These are phyloP conservation scores for maize (Zea mays) DNA, from an alignment of 176 grass and related monocot genomes.

Conservation along the genomic window Zm-B73-REFERENCE-NAM-5.0 NC_050100.1:209155501-209156000, in stretches of 20 bases:
- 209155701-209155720: slow-evolving; percentile 61
- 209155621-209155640: slow-evolving; percentile 53
- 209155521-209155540: background rate
- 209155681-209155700: slow-evolving; percentile 58
- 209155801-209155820: slow-evolving; percentile 71
- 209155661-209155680: slow-evolving; percentile 81
- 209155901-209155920: slow-evolving; percentile 64
- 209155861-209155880: slow-evolving; percentile 54
- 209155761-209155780: slow-evolving; percentile 63
- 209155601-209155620: slow-evolving; percentile 51
- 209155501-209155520: slow-evolving; percentile 15
- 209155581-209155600: slow-evolving; percentile 63
- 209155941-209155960: slow-evolving; percentile 56
- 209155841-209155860: slow-evolving; percentile 59
- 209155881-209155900: slow-evolving; percentile 56
- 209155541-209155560: slow-evolving; percentile 52
- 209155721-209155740: slow-evolving; percentile 62
- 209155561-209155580: slow-evolving; percentile 59
- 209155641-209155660: slow-evolving; percentile 70
- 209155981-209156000: slow-evolving; percentile 85
- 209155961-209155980: slow-evolving; percentile 69
- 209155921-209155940: slow-evolving; percentile 63
- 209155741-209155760: slow-evolving; percentile 67
- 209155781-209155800: slow-evolving; percentile 72
- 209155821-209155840: slow-evolving; percentile 78